Base-by-base conservation (phyloP, 768 basidiomycete genomes). In the Amanita exitialis region DNA sequence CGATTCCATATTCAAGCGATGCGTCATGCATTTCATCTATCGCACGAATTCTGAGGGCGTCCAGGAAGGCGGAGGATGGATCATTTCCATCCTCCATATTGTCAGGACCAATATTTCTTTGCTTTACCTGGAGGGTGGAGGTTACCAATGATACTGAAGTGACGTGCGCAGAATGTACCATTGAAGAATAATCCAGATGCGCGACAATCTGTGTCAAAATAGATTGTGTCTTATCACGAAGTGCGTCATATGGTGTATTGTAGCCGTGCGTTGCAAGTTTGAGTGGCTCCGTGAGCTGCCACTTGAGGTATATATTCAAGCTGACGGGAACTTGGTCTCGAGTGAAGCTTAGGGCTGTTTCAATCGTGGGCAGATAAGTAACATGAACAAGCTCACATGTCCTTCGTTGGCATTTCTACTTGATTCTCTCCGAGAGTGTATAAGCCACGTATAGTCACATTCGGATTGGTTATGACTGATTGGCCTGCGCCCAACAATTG, bases 21-120 rank as follows among this genome's bases (percentile, higher is more conserved):
- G 86, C 89, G 49, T 80, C 70, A 51, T 86, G 83, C 71, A 92
- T 77, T 51, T 91, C 89, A 61, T 91, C 90, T 84, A 90, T 87
- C 6, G 89, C 90, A 36, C 85, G 80, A 4, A 82, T 87, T 20
- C 87, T 69, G 34, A 91, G 70, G 2, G 90, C 88, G 52, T 90
- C 89, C 54, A 91, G 69, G 71, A 91, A 91, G 4, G 86, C 82
- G 44, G 82, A 79, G 16, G 83, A 83, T 13, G 77, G 66, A 55
- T 90, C 87, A 13, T 63, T 74, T 12, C 80, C 76, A 48, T 90
- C 85, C 27, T 88, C 79, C 62, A 87, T 66, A 58, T 79, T 79
- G 54, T 88, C 85, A 3, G 84, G 86, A 3, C 85, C 86, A 34
- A 90, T 65, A 0, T 84, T 83, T 18, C 87, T 80, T 57, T 88